Percentiles rank a stretch among this genome's conserved stretches.
Conservation (phyloP, 129 eudicot species). For the Tagetes erecta region DNA sequence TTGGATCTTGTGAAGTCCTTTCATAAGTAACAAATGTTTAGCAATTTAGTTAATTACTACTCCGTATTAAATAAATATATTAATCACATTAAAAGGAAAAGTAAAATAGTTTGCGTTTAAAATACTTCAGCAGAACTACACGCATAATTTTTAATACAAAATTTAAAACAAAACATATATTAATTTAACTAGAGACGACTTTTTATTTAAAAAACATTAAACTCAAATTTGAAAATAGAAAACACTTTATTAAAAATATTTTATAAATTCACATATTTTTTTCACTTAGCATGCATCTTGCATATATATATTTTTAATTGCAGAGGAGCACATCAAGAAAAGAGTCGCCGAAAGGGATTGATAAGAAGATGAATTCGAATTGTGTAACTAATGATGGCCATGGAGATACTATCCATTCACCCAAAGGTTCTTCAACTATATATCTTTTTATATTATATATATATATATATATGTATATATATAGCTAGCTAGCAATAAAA, state of each 20-base stretch:
- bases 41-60: too few species aligned
- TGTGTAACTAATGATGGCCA: slow-evolving; percentile 28
- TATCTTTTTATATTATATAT: not conserved
- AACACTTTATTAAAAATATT: not conserved
- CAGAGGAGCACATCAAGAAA: slow-evolving; percentile 64
- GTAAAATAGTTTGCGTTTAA: not conserved
- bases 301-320: slow-evolving; percentile 30
- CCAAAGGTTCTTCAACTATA: slow-evolving; percentile 41
- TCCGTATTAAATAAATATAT: too few species aligned
- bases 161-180: not conserved
- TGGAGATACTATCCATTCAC: slow-evolving; percentile 41
- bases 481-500: too few species aligned
- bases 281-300: not conserved
- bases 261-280: not conserved
- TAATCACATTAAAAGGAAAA: not conserved
- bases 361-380: slow-evolving; percentile 40
- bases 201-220: not conserved
- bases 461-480: too few species aligned
- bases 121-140: not conserved
- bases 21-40: too few species aligned
- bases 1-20: too few species aligned
- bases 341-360: slow-evolving; percentile 42
- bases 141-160: not conserved
- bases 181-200: slow-evolving; percentile 1
- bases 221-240: not conserved